phyloP scores from a whole-genome alignment of 495 filamentous ascomycete species.

The Aspergillus avenaceus region DNA sequence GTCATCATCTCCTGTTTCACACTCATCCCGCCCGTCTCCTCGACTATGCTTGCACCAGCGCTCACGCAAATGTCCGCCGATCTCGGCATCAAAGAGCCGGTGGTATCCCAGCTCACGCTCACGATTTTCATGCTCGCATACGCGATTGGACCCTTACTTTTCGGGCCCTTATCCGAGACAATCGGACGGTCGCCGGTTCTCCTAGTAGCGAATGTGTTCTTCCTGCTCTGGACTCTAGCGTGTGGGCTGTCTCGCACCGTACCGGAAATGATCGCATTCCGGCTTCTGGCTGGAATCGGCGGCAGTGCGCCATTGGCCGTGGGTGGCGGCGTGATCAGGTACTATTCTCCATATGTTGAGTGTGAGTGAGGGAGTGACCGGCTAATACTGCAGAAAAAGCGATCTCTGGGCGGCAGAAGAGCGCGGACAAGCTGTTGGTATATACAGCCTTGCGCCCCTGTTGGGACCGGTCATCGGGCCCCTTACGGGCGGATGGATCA shows the following conservation, averaged over 20 bases:
- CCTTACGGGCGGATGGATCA: conserved; percentile 31
- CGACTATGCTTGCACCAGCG: conserved; percentile 3
- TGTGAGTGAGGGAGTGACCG: too few species aligned
- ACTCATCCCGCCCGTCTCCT: conserved; percentile 1
- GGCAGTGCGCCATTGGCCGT: too few species aligned
- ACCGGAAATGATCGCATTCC: conserved; percentile 47
- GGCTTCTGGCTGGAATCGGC: conserved; percentile 51
- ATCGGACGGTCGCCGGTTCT: conserved; percentile 4
- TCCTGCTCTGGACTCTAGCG: conserved; percentile 50
- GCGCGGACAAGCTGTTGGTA: conserved; percentile 33
- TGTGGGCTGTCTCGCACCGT: conserved; percentile 49
- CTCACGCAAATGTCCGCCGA: background rate
- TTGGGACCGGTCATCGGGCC: conserved; percentile 34
- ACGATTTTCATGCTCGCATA: conserved; percentile 12
- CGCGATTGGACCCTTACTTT: conserved; percentile 9
- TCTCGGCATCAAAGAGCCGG: background rate
- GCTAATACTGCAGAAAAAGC: too few species aligned
- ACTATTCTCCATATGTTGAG: too few species aligned
- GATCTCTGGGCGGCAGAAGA: too few species aligned
- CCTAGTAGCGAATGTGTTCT: conserved; percentile 7
- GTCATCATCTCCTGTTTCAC: background rate
- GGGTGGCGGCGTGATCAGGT: too few species aligned
- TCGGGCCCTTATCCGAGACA: conserved; percentile 11
- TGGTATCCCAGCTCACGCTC: background rate
- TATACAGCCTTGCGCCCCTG: conserved; percentile 39